A percentile compares a stretch with the other conserved stretches of the same genome.
phyloP scores from a whole-genome alignment of 2,329 filamentous ascomycete genomes.

The Colletotrichum karsti region DNA sequence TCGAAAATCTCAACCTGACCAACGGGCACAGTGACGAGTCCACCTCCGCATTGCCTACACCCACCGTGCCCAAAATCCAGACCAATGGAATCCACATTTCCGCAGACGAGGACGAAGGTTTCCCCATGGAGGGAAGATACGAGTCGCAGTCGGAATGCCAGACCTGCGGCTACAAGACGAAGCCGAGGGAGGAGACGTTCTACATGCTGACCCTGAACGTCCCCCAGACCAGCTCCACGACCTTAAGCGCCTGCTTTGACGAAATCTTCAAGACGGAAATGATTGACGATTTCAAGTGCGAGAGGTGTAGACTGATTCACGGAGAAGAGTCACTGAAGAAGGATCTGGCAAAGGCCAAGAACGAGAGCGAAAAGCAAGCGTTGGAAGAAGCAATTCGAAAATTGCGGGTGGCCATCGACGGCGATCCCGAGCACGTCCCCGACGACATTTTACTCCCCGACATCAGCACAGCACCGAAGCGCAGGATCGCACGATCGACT shows the following conservation, averaged over 20 bases:
- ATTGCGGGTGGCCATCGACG: constrained; percentile 76
- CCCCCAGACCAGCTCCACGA: constrained; percentile 82
- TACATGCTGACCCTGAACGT: constrained; percentile 93
- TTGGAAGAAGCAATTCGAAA: constrained; percentile 56
- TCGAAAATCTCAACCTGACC: constrained; percentile 36
- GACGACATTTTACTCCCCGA: constrained; percentile 80
- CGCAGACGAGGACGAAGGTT: constrained; percentile 57
- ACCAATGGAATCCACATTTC: constrained; percentile 20
- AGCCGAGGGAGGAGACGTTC: constrained; percentile 83
- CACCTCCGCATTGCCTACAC: constrained; percentile 22
- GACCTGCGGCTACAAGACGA: constrained; percentile 89
- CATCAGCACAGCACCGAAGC: constrained; percentile 76
- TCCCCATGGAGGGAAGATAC: constrained; percentile 90
- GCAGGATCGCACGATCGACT: constrained; percentile 87
- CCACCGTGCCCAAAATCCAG: constrained; percentile 20
- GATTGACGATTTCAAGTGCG: constrained; percentile 97
- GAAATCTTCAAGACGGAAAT: constrained; percentile 93
- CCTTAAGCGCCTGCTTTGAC: constrained; percentile 89
- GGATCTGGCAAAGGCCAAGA: constrained; percentile 64
- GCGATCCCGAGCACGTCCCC: constrained; percentile 81
- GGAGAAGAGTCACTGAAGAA: constrained; percentile 71
- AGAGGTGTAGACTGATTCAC: constrained; percentile 87
- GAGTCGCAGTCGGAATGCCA: constrained; percentile 97
- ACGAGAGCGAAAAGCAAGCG: constrained; percentile 62
- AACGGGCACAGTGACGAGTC: constrained; percentile 21